These are phyloP conservation scores for Ophiostoma quercus DNA, from an alignment of 2,329 filamentous ascomycete genomes.

Conservation along the genomic window DNA sequence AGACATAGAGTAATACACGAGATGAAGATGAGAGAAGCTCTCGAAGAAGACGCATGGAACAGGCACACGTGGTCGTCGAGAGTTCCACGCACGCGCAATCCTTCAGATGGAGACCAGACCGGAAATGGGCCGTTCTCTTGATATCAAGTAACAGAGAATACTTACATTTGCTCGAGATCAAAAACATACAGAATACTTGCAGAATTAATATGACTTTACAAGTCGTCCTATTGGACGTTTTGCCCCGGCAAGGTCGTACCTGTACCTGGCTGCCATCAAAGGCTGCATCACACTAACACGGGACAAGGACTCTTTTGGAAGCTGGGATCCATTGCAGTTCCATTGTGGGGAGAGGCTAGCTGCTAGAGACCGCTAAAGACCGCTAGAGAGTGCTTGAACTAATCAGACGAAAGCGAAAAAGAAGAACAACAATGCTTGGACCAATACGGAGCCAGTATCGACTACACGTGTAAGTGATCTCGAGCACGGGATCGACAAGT, in stretches of 20 bases:
- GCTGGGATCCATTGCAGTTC: background rate
- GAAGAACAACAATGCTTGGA: background rate
- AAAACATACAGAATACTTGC: background rate
- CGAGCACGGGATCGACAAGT: constrained; percentile 15
- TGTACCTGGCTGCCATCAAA: background rate
- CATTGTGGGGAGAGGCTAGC: constrained; percentile 5
- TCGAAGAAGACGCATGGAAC: background rate
- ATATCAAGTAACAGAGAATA: background rate
- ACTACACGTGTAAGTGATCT: constrained; percentile 22
- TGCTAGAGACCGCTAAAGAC: background rate
- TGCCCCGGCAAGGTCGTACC: background rate
- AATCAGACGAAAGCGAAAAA: background rate
- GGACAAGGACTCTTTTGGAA: background rate
- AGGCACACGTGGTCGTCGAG: background rate
- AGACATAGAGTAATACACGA: background rate
- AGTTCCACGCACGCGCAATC: background rate
- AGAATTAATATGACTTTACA: background rate
- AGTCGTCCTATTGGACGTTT: background rate
- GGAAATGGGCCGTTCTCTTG: background rate
- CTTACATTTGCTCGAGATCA: background rate
- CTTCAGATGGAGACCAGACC: background rate
- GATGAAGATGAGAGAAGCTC: background rate
- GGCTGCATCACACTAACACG: background rate
- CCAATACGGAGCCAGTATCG: constrained; percentile 21
- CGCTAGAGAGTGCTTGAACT: background rate